Base-by-base conservation (phyloP, 2,329 filamentous ascomycete genomes). In the Furcasterigmium furcatum region DNA sequence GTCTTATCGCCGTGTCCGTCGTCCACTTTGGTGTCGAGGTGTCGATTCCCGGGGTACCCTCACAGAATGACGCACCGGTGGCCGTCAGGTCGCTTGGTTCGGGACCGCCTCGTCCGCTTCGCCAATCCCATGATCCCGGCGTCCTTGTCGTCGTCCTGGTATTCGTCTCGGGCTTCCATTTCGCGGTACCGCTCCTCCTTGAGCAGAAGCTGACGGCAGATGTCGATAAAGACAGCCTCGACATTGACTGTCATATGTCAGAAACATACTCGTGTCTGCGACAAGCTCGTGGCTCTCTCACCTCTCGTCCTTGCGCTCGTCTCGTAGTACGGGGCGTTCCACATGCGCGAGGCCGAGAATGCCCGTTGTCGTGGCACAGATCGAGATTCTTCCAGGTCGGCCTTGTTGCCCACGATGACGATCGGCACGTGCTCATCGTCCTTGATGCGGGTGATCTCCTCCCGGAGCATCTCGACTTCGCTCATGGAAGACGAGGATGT, bases 381-480 rank as follows among this genome's bases (percentile, higher is more conserved):
- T 24, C 90, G 83, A 62, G 91, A 87, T 61, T 95, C 90, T 66
- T 94, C 89, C 36, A 96, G 76, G 60, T 96, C 90, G 49, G 86
- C 87, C 68, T 95, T 95, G 74, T 95, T 96, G 51, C 90, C 90
- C 39, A 95, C 90, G 50, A 96, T 88, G 41, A 96, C 90, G 61
- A 96, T 88, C 19, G 88, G 88, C 4, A 92, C 82, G 51, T 84
- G 85, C 45, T 90, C 86, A 65, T 92, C 88, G 63, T 91, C 87
- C 69, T 95, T 95, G 68, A 95, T 92, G 49, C 89, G 88, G 49
- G 91, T 85, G 52, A 96, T 95, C 66, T 95, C 89, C 59, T 95
- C 89, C 42, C 89, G 85, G 35, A 96, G 76, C 56, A 88, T 85
- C 55, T 82, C 78, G 24, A 96, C 79, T 66, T 96, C 90, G 56